Conservation (phyloP, 1,139 yeast species). For the Yamadazyma epiphylla region DNA sequence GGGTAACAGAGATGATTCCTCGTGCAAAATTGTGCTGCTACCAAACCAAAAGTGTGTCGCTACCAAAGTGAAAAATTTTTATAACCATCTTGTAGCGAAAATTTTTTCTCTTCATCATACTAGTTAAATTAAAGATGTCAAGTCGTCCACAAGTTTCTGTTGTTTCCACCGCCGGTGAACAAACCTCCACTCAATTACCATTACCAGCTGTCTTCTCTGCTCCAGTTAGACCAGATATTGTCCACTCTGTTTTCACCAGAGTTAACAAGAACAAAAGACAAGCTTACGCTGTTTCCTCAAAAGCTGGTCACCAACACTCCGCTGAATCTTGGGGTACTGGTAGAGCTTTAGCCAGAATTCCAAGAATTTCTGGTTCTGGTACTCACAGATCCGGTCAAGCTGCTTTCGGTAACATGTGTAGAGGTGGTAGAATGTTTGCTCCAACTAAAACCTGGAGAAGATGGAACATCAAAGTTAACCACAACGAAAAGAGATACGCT, state of each 20-base stretch:
- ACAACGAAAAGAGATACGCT: conserved; percentile 99
- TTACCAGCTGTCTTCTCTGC: conserved; percentile 99
- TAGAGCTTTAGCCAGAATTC: conserved; percentile 99
- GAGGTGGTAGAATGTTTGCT: conserved; percentile 99
- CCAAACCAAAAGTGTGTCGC: conserved; percentile 2
- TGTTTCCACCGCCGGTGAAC: conserved; percentile 83
- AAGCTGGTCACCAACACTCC: conserved; percentile 99
- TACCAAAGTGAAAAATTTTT: conserved; percentile 14
- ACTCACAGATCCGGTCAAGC: conserved; percentile 99
- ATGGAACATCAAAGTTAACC: conserved; percentile 99
- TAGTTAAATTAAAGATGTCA: conserved; percentile 46
- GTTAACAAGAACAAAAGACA: conserved; percentile 99
- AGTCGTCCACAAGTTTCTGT: conserved; percentile 95
- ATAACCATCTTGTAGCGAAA: conserved; percentile 3
- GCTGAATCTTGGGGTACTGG: conserved; percentile 99
- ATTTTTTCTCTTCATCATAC: conserved; percentile 13
- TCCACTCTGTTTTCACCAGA: conserved; percentile 97
- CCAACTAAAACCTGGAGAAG: conserved; percentile 99
- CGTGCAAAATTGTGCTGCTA: background rate
- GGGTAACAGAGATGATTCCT: too few species aligned
- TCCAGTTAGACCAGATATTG: conserved; percentile 99
- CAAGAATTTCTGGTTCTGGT: conserved; percentile 99
- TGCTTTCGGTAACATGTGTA: conserved; percentile 99
- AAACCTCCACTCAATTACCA: conserved; percentile 80
- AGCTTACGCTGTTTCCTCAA: conserved; percentile 98